Base-by-base conservation (phyloP, 495 filamentous ascomycete species). In the Penicillium egyptiacum region DNA sequence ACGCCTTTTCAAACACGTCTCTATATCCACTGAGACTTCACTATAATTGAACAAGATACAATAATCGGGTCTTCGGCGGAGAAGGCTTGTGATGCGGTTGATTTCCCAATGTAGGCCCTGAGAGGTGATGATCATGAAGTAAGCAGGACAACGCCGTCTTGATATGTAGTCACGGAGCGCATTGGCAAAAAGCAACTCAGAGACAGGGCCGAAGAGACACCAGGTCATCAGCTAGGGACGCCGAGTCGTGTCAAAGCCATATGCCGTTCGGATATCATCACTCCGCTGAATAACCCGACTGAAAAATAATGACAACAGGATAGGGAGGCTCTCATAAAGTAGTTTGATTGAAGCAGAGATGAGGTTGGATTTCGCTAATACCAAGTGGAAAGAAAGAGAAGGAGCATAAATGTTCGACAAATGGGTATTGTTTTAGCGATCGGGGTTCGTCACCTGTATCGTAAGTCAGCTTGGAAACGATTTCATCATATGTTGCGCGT, bases 371-470 rank as follows among this genome's bases (percentile, higher is more conserved):
- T 47, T 57, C 50, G 49, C 31, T 41, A 53, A 61, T 51, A 60
- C 46, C 16, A 43, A 35, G 39, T 49, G 42, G 40, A 56, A 25
- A 50, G 25, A 35, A 53, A 39, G 35, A 12, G 37, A 37, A 16
- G 50, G 16, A 35, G 43, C 17, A 22, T 54, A 51, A 48, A 48
- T 46, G 40, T 31, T 51, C 16, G 25, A 19, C 45, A 25, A 10
- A 50, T 48, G 25, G 28, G 6, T 25, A 20, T 25, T 40, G 44
- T n/a, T 14, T 63, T 69, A 74, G 50, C 61, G 67, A 61, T 82
- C 78, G 17, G 79, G 79, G 57, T 82, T 82, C 17, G 77, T 80
- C 41, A 82, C 78, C 77, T 80, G 23, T 11, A 7, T 8, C 17
- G 1, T 20, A 26, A 11, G 52, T 62, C 40, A 62, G 52, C 16